Conservation (phyloP, 1,139 yeast species). For the Pichia sp. region DNA sequence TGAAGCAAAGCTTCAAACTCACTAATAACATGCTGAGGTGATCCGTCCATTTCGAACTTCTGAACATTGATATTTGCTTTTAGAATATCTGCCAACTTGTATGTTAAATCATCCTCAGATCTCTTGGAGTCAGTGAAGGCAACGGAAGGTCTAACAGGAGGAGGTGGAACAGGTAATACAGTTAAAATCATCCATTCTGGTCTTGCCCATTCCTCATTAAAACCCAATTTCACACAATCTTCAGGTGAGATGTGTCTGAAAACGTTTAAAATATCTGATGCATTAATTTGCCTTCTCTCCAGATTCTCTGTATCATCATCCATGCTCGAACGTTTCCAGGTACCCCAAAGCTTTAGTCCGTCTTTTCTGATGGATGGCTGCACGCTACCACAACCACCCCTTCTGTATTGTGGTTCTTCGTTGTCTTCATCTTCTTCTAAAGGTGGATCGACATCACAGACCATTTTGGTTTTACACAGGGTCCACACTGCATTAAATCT, state of each 20-base stretch:
- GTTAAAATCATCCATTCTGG: conserved; percentile 99
- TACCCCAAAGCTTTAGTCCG: conserved; percentile 93
- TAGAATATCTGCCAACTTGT: conserved; percentile 92
- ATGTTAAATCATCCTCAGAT: conserved; percentile 98
- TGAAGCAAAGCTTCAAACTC: conserved; percentile 95
- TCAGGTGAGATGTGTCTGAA: conserved; percentile 85
- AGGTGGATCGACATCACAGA: conserved; percentile 87
- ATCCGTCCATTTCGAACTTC: conserved; percentile 95
- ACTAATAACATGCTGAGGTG: conserved; percentile 95
- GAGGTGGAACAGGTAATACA: conserved; percentile 99
- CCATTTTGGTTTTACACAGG: conserved; percentile 84
- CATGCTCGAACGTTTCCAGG: conserved; percentile 88
- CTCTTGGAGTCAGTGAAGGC: conserved; percentile 98
- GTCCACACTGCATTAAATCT: conserved; percentile 97
- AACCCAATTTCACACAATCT: conserved; percentile 79
- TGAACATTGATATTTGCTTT: conserved; percentile 96
- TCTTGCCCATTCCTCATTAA: conserved; percentile 92
- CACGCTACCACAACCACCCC: conserved; percentile 98
- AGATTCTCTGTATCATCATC: conserved; percentile 83
- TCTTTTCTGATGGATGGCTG: conserved; percentile 96
- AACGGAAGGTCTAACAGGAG: conserved; percentile 97
- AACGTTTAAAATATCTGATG: conserved; percentile 84
- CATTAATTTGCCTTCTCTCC: conserved; percentile 83
- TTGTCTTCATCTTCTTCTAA: conserved; percentile 46
- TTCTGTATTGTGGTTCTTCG: conserved; percentile 42